These are phyloP conservation scores for Termitomyces sp. DNA, from an alignment of 768 basidiomycete species.

Conservation along the genomic window DNA sequence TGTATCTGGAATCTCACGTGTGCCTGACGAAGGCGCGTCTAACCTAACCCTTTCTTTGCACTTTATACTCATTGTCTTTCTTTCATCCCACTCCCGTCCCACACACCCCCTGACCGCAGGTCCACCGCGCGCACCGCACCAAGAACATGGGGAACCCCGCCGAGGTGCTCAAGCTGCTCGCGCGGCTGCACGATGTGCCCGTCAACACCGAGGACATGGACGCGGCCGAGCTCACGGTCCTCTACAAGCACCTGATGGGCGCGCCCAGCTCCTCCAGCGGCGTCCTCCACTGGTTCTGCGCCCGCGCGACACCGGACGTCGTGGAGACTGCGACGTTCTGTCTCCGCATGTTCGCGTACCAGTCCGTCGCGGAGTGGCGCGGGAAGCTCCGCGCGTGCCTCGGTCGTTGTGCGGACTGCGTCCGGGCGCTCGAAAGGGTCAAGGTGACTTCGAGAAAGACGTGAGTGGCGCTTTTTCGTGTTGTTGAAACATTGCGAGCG, in stretches of 20 bases:
- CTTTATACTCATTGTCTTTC: background rate
- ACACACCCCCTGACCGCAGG: background rate
- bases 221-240: slow-evolving; percentile 39
- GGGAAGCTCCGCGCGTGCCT: slow-evolving; percentile 48
- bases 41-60: background rate
- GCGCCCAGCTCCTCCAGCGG: slow-evolving; percentile 31
- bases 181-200: slow-evolving; percentile 52
- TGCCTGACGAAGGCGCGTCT: no score
- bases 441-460: slow-evolving; percentile 61
- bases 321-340: slow-evolving; percentile 74
- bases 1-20: background rate
- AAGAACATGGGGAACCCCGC: slow-evolving; percentile 13
- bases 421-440: slow-evolving; percentile 54
- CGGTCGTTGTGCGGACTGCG: slow-evolving; percentile 62
- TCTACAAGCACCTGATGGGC: slow-evolving; percentile 52
- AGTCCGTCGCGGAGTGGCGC: slow-evolving; percentile 64
- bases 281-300: slow-evolving; percentile 79
- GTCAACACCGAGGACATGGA: slow-evolving; percentile 42
- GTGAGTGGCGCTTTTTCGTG: slow-evolving; percentile 54
- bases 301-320: slow-evolving; percentile 46
- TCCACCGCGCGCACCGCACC: no score
- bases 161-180: slow-evolving; percentile 45
- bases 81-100: background rate
- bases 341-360: slow-evolving; percentile 77
- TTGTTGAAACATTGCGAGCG: no score